A percentile compares a stretch with the other conserved stretches of the same genome.
These are phyloP conservation scores for Boletus rubroflammeus DNA, from an alignment of 768 basidiomycete species.

Conservation along the genomic window DNA sequence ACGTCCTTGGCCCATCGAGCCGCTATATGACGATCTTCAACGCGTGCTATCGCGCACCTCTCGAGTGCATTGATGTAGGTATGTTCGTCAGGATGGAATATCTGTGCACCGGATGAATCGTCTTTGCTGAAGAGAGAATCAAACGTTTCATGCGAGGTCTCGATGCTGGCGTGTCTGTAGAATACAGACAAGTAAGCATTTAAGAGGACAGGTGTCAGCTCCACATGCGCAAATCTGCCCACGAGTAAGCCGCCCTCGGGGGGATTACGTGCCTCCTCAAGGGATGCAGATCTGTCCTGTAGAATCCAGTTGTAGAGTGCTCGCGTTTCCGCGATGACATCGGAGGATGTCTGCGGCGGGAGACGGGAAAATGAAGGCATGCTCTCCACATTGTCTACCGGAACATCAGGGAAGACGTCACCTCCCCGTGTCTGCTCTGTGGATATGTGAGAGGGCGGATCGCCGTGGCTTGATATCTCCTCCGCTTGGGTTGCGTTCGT, in stretches of 20 bases:
- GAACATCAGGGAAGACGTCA: conserved; percentile 3
- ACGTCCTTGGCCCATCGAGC: conserved; percentile 53
- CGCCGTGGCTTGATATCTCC: not conserved
- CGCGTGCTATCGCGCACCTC: conserved; percentile 45
- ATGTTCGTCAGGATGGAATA: conserved; percentile 46
- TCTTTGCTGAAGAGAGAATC: conserved; percentile 44
- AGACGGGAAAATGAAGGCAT: conserved; percentile 41
- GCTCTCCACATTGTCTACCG: not conserved
- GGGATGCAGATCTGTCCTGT: conserved; percentile 33
- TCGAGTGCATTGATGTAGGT: conserved; percentile 67
- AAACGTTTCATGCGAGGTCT: conserved; percentile 48
- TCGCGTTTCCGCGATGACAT: conserved; percentile 66
- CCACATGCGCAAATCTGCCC: conserved; percentile 54
- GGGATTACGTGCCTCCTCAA: not conserved
- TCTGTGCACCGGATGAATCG: not conserved
- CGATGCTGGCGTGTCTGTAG: conserved; percentile 55
- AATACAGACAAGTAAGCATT: conserved; percentile 81
- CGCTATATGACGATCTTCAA: conserved; percentile 47
- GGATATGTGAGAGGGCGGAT: conserved; percentile 1
- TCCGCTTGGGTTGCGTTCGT: conserved; percentile 2
- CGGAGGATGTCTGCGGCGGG: conserved; percentile 69
- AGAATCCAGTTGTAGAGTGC: conserved; percentile 63
- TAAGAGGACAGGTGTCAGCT: conserved; percentile 57
- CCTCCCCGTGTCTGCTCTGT: conserved; percentile 1
- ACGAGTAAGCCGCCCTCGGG: conserved; percentile 8